Evolutionary conservation across 306 rosid species (phyloP).

Genomic region (Sesbania bispinosa): DNA sequence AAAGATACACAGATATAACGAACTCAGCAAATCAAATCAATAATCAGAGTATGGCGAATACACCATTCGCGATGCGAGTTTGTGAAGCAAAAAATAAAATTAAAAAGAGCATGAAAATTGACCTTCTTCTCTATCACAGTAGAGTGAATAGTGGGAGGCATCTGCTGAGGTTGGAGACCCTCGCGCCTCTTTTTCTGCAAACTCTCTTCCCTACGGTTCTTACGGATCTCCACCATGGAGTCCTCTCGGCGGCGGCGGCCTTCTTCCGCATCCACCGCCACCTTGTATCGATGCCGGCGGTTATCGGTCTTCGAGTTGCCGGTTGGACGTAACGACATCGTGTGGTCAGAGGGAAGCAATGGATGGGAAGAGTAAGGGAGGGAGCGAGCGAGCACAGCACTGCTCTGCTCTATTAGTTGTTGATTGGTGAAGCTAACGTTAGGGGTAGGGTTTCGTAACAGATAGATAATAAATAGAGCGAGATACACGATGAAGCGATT

Average conservation of each 20-base stretch:
- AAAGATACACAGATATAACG: neutral
- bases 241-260: constrained; percentile 97
- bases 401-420: neutral
- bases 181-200: constrained; percentile 94
- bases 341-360: constrained; percentile 6
- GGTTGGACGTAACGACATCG: constrained; percentile 89
- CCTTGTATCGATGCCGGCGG: constrained; percentile 96
- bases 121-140: constrained; percentile 44
- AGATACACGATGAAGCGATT: constrained; percentile 9
- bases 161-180: constrained; percentile 72
- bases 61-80: neutral
- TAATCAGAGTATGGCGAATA: neutral
- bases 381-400: neutral
- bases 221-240: constrained; percentile 98
- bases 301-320: constrained; percentile 74
- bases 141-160: constrained; percentile 33
- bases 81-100: neutral
- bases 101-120: neutral
- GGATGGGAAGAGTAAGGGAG: too few relatives aligned
- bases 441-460: constrained; percentile 28
- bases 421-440: neutral
- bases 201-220: constrained; percentile 91
- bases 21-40: neutral
- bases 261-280: constrained; percentile 98
- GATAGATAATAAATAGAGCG: neutral